A percentile compares a stretch with the other conserved stretches of the same genome.
phyloP scores from a whole-genome alignment of 2,329 filamentous ascomycete genomes.

The Kalmusia sp. region DNA sequence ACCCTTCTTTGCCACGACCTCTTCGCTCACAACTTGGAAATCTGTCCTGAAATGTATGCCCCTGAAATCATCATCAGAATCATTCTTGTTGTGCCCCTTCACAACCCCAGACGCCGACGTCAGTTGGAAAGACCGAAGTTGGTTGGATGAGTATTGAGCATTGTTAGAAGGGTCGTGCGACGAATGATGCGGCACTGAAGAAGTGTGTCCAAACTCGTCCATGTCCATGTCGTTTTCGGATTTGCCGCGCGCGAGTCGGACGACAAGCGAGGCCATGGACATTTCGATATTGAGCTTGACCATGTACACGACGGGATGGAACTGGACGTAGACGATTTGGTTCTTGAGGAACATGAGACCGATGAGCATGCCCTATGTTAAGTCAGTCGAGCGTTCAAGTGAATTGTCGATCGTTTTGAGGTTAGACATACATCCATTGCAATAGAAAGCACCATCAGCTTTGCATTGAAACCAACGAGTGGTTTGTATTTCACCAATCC shows the following conservation, averaged over 20 bases:
- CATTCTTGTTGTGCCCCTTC: constrained; percentile 16
- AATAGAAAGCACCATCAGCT: constrained; percentile 49
- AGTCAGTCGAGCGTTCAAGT: background rate
- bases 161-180: constrained; percentile 7
- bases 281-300: constrained; percentile 56
- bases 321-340: constrained; percentile 49
- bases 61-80: constrained; percentile 29
- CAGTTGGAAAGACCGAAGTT: background rate
- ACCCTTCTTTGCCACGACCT: constrained; percentile 10
- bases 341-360: constrained; percentile 49
- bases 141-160: background rate
- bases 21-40: constrained; percentile 29
- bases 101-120: background rate
- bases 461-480: constrained; percentile 50
- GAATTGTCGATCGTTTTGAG: background rate
- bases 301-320: constrained; percentile 52
- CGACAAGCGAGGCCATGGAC: constrained; percentile 53
- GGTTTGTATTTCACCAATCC: constrained; percentile 51
- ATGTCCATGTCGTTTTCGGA: constrained; percentile 35
- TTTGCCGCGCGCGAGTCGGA: constrained; percentile 41
- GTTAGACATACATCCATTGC: constrained; percentile 47
- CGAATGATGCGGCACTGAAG: background rate
- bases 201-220: constrained; percentile 15
- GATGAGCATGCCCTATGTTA: constrained; percentile 41
- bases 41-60: constrained; percentile 37